phyloP scores from a whole-genome alignment of 495 filamentous ascomycete species.

The Penicillium maclennaniae region DNA sequence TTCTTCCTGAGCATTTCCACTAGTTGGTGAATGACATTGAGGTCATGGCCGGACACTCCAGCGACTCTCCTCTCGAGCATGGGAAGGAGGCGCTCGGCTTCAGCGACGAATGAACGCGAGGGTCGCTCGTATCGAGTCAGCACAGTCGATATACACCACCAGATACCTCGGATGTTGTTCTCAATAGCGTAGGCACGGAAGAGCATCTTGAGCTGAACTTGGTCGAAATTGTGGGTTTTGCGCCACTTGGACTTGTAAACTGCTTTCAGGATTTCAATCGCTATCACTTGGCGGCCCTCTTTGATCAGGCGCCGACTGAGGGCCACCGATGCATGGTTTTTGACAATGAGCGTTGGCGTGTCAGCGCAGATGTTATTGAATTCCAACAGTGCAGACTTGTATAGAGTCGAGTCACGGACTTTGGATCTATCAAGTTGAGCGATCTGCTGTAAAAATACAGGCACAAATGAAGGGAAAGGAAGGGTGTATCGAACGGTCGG shows the following conservation, averaged over 20 bases:
- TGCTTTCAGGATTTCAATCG: constrained; percentile 33
- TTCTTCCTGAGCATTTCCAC: constrained; percentile 24
- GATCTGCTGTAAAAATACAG: constrained; percentile 40
- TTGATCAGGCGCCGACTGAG: constrained; percentile 30
- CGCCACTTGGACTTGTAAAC: constrained; percentile 40
- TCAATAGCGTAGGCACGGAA: constrained; percentile 33
- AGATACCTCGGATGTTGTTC: constrained; percentile 33
- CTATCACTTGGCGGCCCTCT: constrained; percentile 19
- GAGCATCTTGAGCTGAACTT: constrained; percentile 41
- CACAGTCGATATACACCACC: constrained; percentile 42
- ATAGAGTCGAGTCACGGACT: constrained; percentile 18
- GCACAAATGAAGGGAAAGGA: constrained; percentile 21
- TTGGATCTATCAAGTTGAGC: constrained; percentile 19
- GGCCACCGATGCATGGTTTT: constrained; percentile 32
- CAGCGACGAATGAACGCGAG: constrained; percentile 31
- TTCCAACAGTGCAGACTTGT: constrained; percentile 38
- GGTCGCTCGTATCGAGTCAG: constrained; percentile 31
- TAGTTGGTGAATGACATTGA: constrained; percentile 14
- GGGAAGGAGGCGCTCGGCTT: constrained; percentile 27
- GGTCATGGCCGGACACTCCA: not conserved
- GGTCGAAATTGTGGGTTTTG: constrained; percentile 30
- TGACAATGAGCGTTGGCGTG: constrained; percentile 26
- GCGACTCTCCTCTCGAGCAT: constrained; percentile 6
- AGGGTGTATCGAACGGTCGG: constrained; percentile 13
- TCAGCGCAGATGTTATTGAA: constrained; percentile 40